Evolutionary conservation across 495 filamentous ascomycete species (phyloP).

Genomic region (Penicillium diatomitis): DNA sequence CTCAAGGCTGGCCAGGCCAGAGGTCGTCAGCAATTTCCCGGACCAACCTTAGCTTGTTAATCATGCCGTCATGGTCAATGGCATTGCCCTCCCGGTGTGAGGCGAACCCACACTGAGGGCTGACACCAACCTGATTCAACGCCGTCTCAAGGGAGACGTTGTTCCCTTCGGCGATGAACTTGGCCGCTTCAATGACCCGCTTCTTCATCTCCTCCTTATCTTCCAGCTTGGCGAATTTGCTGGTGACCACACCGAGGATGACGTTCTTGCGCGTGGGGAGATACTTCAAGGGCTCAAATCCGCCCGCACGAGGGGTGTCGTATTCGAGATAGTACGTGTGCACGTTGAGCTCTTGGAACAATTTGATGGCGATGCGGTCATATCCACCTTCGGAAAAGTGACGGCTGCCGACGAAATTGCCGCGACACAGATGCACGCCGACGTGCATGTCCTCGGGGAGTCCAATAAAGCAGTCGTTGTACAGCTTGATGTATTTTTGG

Average conservation of each 20-base stretch:
- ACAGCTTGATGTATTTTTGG: slow-evolving; percentile 64
- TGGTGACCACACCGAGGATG: slow-evolving; percentile 66
- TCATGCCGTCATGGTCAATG: slow-evolving; percentile 56
- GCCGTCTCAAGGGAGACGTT: slow-evolving; percentile 54
- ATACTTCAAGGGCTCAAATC: slow-evolving; percentile 68
- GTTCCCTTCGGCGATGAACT: slow-evolving; percentile 61
- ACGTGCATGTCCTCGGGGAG: slow-evolving; percentile 61
- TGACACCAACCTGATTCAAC: slow-evolving; percentile 58
- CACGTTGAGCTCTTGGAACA: slow-evolving; percentile 67
- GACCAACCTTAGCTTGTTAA: slow-evolving; percentile 58
- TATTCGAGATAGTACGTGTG: slow-evolving; percentile 81
- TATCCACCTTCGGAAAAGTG: slow-evolving; percentile 77
- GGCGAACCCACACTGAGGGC: slow-evolving; percentile 75
- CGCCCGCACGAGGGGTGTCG: slow-evolving; percentile 64
- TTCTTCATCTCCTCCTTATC: slow-evolving; percentile 65
- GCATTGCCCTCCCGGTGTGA: slow-evolving; percentile 62
- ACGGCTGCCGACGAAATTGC: slow-evolving; percentile 69
- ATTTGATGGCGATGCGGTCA: slow-evolving; percentile 68
- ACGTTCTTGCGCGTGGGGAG: slow-evolving; percentile 67
- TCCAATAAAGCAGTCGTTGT: slow-evolving; percentile 62
- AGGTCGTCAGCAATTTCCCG: slow-evolving; percentile 62
- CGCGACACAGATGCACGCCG: slow-evolving; percentile 71
- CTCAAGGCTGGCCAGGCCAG: slow-evolving; percentile 54
- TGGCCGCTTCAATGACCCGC: slow-evolving; percentile 56
- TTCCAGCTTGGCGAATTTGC: slow-evolving; percentile 65